These are phyloP conservation scores for Colletotrichum lupini DNA, from an alignment of 2,329 filamentous ascomycete species.

Conservation along the genomic window DNA sequence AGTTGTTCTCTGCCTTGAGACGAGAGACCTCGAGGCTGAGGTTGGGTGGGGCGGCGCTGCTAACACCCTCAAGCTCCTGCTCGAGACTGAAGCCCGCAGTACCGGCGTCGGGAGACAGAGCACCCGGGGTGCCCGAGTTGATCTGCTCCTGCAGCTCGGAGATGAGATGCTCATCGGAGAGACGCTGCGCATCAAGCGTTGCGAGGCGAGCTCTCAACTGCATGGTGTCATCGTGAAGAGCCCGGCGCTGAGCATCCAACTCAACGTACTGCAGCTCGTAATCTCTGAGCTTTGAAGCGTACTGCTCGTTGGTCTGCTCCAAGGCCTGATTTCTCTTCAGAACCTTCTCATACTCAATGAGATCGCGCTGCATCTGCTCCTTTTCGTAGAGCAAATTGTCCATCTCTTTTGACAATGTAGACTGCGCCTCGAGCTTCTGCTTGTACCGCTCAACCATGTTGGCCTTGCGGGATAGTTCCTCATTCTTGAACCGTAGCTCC, in stretches of 20 bases:
- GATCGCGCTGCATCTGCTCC: slow-evolving; percentile 62
- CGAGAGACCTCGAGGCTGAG: slow-evolving; percentile 66
- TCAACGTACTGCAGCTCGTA: slow-evolving; percentile 52
- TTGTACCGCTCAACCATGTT: slow-evolving; percentile 72
- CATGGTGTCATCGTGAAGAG: slow-evolving; percentile 58
- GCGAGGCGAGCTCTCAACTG: slow-evolving; percentile 52
- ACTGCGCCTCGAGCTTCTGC: slow-evolving; percentile 70
- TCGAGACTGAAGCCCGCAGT: slow-evolving; percentile 62
- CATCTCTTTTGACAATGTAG: slow-evolving; percentile 66
- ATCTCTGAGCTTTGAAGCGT: slow-evolving; percentile 44
- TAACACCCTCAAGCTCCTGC: slow-evolving; percentile 67
- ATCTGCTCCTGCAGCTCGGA: slow-evolving; percentile 71
- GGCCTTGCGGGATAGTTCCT: slow-evolving; percentile 69
- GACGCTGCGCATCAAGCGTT: slow-evolving; percentile 54
- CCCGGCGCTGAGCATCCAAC: slow-evolving; percentile 53
- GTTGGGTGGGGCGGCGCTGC: slow-evolving; percentile 51
- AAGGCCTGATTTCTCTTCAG: slow-evolving; percentile 49
- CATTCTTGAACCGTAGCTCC: slow-evolving; percentile 68
- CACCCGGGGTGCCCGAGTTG: slow-evolving; percentile 44
- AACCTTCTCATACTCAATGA: slow-evolving; percentile 47
- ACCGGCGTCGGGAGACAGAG: slow-evolving; percentile 29
- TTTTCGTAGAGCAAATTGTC: slow-evolving; percentile 66
- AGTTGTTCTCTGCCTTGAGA: slow-evolving; percentile 70
- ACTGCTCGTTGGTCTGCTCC: slow-evolving; percentile 46
- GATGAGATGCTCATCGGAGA: slow-evolving; percentile 64